Evolutionary conservation across 1,284 basidiomycete species (phyloP), one percentile per base, ranked within the genome.

Genomic region (Sporisorium graminicola): DNA sequence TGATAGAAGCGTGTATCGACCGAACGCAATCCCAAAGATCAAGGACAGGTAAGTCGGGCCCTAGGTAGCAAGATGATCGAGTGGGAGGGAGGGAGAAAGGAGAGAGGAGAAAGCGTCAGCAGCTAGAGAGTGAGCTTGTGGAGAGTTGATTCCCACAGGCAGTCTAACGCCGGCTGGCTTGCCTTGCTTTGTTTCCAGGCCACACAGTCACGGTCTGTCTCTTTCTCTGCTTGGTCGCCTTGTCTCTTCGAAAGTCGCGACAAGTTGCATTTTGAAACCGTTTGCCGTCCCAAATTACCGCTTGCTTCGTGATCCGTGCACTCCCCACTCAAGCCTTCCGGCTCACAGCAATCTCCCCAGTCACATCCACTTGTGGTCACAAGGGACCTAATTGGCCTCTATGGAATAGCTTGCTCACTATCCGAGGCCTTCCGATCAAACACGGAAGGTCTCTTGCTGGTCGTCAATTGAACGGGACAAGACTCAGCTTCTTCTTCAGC

Each of bases 201-300:
- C 49, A 50, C 29, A 31, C 27, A 31, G 27, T 20, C 47, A 3
- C 44, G 14, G 46, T 27, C 24, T 26, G 27, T 50, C 47, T 18
- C 40, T 40, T 16, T 50, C 47, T n/a, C n/a, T n/a, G n/a, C n/a
- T n/a, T n/a, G n/a, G n/a, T n/a, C 13, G 16, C 27, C 16, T 8
- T 50, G 47, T 50, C 47, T 50, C n/a, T n/a, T n/a, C 47, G 47
- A 29, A 50, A 50, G n/a, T 50, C 47, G 47, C 47, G 47, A 50
- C 49, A 31, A 31, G 5, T 27, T 27, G 1, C 44, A 27, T 16
- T 47, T 47, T 13, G 35, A 35, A 13, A 35, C 14, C 7, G 3
- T 40, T 37, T 37, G 35, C 35, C 8, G 8, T 37, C 14, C 35
- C 6, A 33, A 37, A 37, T 37, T 14, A 8, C 14, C 3, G 35